Evolutionary conservation across 768 basidiomycete genomes (phyloP).

Genomic region (Stropharia rugosoannulata): DNA sequence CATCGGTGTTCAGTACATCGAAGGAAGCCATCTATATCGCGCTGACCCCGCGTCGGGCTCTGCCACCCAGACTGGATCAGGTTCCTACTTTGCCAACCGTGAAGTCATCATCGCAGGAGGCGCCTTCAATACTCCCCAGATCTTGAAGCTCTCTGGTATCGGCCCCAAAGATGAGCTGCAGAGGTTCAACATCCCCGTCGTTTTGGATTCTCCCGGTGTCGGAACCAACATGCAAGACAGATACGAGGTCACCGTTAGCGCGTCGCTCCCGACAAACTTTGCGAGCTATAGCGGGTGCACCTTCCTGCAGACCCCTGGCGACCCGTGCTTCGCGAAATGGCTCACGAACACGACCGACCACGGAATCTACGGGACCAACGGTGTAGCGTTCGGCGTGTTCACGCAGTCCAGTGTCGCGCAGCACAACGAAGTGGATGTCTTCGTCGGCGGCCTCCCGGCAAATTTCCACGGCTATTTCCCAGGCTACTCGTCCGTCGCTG

Average conservation of each 20-base stretch:
- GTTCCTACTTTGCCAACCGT: not conserved
- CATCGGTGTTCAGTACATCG: constrained; percentile 37
- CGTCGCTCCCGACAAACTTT: not conserved
- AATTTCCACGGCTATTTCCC: constrained; percentile 11
- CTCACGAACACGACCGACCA: constrained; percentile 1
- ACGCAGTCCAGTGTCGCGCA: constrained; percentile 4
- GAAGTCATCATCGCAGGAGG: constrained; percentile 31
- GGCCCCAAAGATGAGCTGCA: constrained; percentile 48
- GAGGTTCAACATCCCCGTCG: constrained; percentile 38
- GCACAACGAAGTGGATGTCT: not conserved
- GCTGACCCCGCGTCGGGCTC: not conserved
- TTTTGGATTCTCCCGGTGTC: constrained; percentile 49
- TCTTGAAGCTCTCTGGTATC: constrained; percentile 53
- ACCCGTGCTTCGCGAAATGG: constrained; percentile 9
- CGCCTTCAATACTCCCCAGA: constrained; percentile 46
- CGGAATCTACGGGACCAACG: constrained; percentile 8
- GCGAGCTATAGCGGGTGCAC: not conserved
- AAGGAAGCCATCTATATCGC: not conserved
- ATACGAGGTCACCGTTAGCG: constrained; percentile 6
- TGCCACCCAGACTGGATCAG: not conserved
- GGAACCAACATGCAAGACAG: constrained; percentile 54
- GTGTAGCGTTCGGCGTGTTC: constrained; percentile 5
- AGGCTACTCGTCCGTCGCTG: constrained; percentile 4
- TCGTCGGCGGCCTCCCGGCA: constrained; percentile 7
- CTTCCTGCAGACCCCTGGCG: constrained; percentile 2